phyloP scores from a whole-genome alignment of 331 rosid species.

The Quercus lobata region DNA sequence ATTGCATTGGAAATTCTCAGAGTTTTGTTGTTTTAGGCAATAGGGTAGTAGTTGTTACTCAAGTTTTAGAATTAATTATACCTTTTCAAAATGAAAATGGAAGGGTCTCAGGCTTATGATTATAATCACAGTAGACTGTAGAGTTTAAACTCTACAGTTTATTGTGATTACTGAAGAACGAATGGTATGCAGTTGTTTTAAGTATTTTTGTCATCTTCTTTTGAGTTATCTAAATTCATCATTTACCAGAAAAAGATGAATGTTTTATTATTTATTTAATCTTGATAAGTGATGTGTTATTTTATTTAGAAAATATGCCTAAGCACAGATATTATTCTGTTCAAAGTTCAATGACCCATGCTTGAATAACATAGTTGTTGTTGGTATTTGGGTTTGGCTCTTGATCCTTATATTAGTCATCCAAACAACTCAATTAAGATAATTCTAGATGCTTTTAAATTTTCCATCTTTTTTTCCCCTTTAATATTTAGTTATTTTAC shows the following conservation, averaged over 20 bases:
- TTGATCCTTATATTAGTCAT: background rate
- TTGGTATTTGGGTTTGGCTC: too few species aligned
- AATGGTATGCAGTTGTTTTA: background rate
- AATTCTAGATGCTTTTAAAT: background rate
- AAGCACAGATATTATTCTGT: background rate
- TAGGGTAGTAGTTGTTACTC: background rate
- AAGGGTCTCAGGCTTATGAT: background rate
- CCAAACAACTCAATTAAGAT: background rate
- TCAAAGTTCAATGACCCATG: slow-evolving; percentile 15
- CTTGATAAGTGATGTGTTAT: background rate
- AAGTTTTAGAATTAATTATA: background rate
- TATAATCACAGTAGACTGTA: background rate
- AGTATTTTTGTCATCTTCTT: background rate
- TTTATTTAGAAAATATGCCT: background rate
- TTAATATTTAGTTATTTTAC: background rate
- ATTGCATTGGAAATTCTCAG: background rate
- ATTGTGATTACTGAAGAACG: background rate
- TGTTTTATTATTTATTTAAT: background rate
- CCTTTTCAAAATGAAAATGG: background rate
- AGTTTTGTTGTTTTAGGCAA: background rate
- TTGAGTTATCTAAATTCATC: background rate
- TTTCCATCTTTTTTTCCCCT: background rate
- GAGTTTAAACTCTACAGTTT: background rate
- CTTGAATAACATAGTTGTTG: background rate
- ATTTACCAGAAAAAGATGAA: background rate